A percentile compares a stretch with the other conserved stretches of the same genome.
These are phyloP conservation scores for Aspergillus candidus DNA, from an alignment of 2,329 filamentous ascomycete species.

Conservation along the genomic window DNA sequence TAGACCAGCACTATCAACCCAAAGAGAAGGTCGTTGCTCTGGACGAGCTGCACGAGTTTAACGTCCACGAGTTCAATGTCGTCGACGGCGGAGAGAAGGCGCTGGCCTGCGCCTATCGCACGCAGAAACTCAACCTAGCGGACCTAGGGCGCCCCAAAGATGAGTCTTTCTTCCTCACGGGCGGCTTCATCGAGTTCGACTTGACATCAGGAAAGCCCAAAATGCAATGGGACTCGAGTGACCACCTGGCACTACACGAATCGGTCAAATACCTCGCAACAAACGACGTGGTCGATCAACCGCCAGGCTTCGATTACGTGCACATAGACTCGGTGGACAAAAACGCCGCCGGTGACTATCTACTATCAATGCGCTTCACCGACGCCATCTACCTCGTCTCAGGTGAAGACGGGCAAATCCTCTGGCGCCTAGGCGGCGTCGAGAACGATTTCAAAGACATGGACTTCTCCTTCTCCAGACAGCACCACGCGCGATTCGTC, in stretches of 20 bases:
- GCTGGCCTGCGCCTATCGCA: slow-evolving; percentile 24
- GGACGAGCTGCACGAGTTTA: slow-evolving; percentile 26
- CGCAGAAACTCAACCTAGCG: slow-evolving; percentile 18
- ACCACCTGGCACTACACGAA: slow-evolving; percentile 28
- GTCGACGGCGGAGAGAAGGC: slow-evolving; percentile 31
- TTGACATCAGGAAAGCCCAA: slow-evolving; percentile 29
- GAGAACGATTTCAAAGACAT: slow-evolving; percentile 24
- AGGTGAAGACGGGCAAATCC: slow-evolving; percentile 29
- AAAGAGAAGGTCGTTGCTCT: slow-evolving; percentile 34
- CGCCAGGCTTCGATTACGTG: slow-evolving; percentile 30
- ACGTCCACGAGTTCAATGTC: slow-evolving; percentile 40
- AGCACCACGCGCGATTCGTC: slow-evolving; percentile 34
- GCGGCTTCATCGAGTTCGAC: slow-evolving; percentile 36
- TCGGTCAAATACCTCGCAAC: slow-evolving; percentile 20
- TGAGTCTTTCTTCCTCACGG: slow-evolving; percentile 25
- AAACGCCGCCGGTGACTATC: slow-evolving; percentile 34
- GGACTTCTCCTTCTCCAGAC: slow-evolving; percentile 33
- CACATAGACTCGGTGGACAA: slow-evolving; percentile 40
- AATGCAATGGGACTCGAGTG: slow-evolving; percentile 33
- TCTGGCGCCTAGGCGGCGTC: slow-evolving; percentile 37
- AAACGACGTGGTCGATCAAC: slow-evolving; percentile 5
- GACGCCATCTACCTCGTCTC: slow-evolving; percentile 37
- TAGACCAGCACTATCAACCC: slow-evolving; percentile 43
- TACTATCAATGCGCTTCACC: slow-evolving; percentile 36
- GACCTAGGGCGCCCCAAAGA: slow-evolving; percentile 29